Evolutionary conservation across 2,329 filamentous ascomycete genomes (phyloP), one percentile per base, ranked within the genome.

Genomic region (Nemania sp.): DNA sequence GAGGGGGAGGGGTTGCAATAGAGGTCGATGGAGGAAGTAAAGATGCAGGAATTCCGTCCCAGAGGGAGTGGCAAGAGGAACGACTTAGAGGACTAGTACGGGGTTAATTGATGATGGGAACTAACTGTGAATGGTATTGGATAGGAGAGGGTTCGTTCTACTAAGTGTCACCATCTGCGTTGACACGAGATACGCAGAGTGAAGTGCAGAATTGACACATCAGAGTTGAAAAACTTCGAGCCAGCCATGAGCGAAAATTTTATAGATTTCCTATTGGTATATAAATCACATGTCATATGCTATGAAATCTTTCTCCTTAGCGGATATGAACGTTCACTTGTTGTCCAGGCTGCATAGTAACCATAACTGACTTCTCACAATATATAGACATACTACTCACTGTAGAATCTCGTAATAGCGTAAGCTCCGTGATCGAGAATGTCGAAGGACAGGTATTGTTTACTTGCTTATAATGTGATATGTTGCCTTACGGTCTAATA

Each of bases 1-100:
- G 10, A 53, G 35, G 45, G 35, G 38, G 43, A 53, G 55, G 55
- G 55, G 56, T 54, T 41, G 11, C n/a, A 15, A 49, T 56, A 41
- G 1, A 53, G 53, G 53, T 45, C 11, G n/a, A n/a, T 51, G 5
- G 27, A 35, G 32, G 20, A 29, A n/a, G n/a, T 47, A 20, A 13
- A 51, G 27, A 51, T 49, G 35, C 15, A 15, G 29, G 45, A 10
- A 22, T 57, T 45, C 18, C 22, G 20, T 64, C 57, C 32, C 52
- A 41, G 54, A 52, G 51, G 32, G 32, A 3, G 22, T 54, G 26
- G 20, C 2, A 47, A 54, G 53, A 43, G 55, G 24, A 26, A 24
- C 10, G 8, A 7, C 26, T 24, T 32, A 10, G 38, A 35, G 35
- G 35, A 13, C 20, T n/a, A n/a, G 13, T 54, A 43, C 13, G 13